A percentile compares a stretch with the other conserved stretches of the same genome.
These are phyloP conservation scores for Leccinum disarticulatum DNA, from an alignment of 768 basidiomycete species.

Conservation along the genomic window DNA sequence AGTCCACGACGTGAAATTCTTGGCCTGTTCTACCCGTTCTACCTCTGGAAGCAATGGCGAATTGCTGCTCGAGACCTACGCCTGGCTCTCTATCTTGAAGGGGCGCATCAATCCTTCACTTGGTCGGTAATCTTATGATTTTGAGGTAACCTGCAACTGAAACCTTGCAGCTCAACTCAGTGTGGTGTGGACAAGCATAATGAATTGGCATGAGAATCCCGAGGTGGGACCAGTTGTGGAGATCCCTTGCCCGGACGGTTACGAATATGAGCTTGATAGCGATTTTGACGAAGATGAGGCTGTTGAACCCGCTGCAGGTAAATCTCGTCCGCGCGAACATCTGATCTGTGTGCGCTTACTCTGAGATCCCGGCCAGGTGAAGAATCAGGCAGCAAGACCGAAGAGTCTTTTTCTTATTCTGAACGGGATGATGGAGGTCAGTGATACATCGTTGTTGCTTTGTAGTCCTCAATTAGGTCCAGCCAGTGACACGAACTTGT, in stretches of 20 bases:
- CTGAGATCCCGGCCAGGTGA: conserved; percentile 3
- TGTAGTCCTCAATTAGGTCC: conserved; percentile 6
- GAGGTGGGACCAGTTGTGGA: background rate
- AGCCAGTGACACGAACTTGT: conserved; percentile 6
- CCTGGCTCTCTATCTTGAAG: conserved; percentile 17
- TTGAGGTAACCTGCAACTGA: background rate
- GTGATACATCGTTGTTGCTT: background rate
- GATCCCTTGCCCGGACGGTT: conserved; percentile 7
- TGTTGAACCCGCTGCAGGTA: conserved; percentile 4
- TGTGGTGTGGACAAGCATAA: conserved; percentile 9
- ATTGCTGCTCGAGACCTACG: conserved; percentile 8
- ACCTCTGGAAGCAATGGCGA: background rate
- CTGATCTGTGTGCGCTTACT: conserved; percentile 1
- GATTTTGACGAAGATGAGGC: conserved; percentile 24
- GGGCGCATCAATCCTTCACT: conserved; percentile 4
- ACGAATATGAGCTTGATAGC: conserved; percentile 27
- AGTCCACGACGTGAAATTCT: conserved; percentile 21
- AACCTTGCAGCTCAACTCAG: conserved; percentile 10
- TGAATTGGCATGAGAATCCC: background rate
- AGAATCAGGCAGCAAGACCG: background rate
- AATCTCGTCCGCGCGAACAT: background rate
- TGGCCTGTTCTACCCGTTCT: conserved; percentile 9
- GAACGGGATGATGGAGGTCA: conserved; percentile 7
- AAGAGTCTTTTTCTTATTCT: too few relatives aligned
- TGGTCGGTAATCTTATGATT: conserved; percentile 5